These are phyloP conservation scores for Cladosporium sphaerospermum DNA, from an alignment of 2,329 filamentous ascomycete species.

Conservation along the genomic window DNA sequence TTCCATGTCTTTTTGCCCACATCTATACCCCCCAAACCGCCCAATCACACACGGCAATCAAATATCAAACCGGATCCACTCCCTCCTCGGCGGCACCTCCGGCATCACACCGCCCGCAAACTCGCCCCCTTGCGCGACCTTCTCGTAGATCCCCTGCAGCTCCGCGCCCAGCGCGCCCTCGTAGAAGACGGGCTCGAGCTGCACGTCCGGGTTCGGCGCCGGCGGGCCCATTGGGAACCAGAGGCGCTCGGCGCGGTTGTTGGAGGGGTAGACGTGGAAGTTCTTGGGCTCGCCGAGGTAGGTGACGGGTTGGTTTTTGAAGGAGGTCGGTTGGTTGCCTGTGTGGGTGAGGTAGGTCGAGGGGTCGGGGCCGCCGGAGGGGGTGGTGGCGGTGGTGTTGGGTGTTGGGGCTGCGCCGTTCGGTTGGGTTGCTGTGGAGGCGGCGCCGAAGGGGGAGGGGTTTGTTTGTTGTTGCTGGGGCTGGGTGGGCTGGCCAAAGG, in stretches of 20 bases:
- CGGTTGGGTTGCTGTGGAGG: not conserved
- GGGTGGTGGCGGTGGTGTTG: conserved; percentile 7
- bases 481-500: conserved; percentile 10
- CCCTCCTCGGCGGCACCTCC: conserved; percentile 67
- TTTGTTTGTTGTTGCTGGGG: conserved; percentile 1
- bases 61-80: conserved; percentile 52
- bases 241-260: conserved; percentile 54
- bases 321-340: conserved; percentile 47
- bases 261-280: conserved; percentile 12
- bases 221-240: conserved; percentile 70
- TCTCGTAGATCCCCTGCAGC: conserved; percentile 56
- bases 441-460: not conserved
- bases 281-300: conserved; percentile 43
- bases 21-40: not conserved
- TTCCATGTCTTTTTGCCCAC: too few species aligned
- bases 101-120: conserved; percentile 71
- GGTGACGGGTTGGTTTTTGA: conserved; percentile 57
- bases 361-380: conserved; percentile 25
- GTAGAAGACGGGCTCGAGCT: conserved; percentile 53
- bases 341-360: conserved; percentile 41
- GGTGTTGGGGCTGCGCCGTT: not conserved
- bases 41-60: not conserved
- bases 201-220: conserved; percentile 49
- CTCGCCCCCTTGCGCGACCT: conserved; percentile 57
- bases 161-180: conserved; percentile 48